Base-by-base conservation (phyloP, 805 yeast genomes). In the Lipomyces orientalis region DNA sequence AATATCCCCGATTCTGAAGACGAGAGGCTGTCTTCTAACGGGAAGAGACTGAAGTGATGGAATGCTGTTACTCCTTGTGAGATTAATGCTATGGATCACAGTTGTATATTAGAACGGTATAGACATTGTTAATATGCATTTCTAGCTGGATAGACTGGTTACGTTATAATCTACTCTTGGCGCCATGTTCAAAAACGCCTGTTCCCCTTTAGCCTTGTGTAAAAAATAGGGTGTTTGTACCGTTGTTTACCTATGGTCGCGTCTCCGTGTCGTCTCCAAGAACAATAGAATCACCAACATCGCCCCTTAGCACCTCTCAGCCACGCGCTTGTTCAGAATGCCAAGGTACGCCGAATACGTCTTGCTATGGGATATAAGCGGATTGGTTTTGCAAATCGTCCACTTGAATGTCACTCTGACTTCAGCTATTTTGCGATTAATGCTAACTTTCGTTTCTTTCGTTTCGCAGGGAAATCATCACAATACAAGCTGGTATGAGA, bases 401-500 rank as follows among this genome's bases (percentile, higher is more conserved):
- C 10, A 37, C 43, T 37, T 37, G 43, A 43, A 8, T n/a, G 22
- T 16, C 16, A 10, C 22, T n/a, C 49, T 43, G 19, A 14, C 16
- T 16, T 8, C 19, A 9, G 4, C 22, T 16, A 43, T 16, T n/a
- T n/a, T 19, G 49, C n/a, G 49, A 6, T 1, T 9, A 4, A 3
- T 43, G 49, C 49, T 43, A 43, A 43, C 25, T 2, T 43, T n/a
- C 3, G 31, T 39, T 25, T 25, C 29, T 25, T 25, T 25, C 29
- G 29, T 25, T 25, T 1, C 9, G 3, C 58, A 68, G 76, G 43
- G 76, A 74, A 62, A 74, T 74, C 46, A 74, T 74, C 22, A 74
- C 76, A 2, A 31, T 74, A 10, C 77, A 74, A 64, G 74, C 76
- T 54, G 73, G 73, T 71, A 43, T 37, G 58, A 9, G 8, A 9